Evolutionary conservation across 202 grass and related monocot species (phyloP), one percentile per base, ranked within the genome.

Genomic region (Saccharum hybrid): DNA sequence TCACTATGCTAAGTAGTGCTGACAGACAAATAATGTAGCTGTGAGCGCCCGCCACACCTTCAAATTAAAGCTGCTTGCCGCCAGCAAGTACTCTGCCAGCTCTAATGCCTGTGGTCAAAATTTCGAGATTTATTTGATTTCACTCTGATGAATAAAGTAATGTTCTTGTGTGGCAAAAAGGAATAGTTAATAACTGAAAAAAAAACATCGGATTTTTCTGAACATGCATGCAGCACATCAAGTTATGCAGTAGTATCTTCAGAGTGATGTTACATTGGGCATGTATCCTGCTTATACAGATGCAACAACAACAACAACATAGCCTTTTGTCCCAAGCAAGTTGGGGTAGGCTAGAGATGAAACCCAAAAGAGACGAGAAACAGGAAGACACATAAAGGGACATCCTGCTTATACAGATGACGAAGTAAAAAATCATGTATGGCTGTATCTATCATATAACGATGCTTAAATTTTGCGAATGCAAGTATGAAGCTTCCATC

Each of bases 401-500:
- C n/a, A n/a, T n/a, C n/a, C n/a, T n/a, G n/a, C n/a, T 63, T 9
- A 59, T 37, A 37, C 26, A 22, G 19, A 66, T 43, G 52, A 57
- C 14, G 46, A 49, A 49, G 46, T 43, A 31, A 28, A 11, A 68
- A 40, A 57, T 3, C 36, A 23, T 59, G 36, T 57, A 61, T 81
- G 79, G 52, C 51, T 71, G 79, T 71, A 80, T 56, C 64, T 42
- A 81, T 70, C 78, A 61, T 37, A 71, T 68, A 71, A 57, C 26
- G 78, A 57, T 57, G 78, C 34, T 7, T 69, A 8, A 14, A 15
- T 28, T 81, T 81, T 81, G 37, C 31, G 51, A 26, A 30, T 59
- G 46, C 65, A 68, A 38, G 69, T 64, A 77, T 48, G 54, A 82
- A 83, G 57, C 66, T 63, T 86, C 68, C 79, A 77, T 77, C 85